Conservation (phyloP, 257 asterid species). For the Solanum clarkiae region DNA sequence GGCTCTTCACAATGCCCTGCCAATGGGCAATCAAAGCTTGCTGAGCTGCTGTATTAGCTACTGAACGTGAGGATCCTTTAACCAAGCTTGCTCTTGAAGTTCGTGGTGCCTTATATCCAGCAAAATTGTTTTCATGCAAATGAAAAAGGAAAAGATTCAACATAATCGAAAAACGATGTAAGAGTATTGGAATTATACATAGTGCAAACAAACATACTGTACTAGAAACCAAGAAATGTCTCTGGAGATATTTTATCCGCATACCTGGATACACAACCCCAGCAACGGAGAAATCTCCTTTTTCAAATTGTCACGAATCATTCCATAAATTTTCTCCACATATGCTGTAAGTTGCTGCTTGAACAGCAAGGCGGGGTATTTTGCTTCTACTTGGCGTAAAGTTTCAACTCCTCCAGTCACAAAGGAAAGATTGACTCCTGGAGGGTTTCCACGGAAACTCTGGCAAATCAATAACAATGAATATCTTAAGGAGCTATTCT, state of each 20-base stretch:
- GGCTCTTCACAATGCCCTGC: constrained; percentile 96
- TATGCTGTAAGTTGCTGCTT: constrained; percentile 99
- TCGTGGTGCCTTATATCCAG: constrained; percentile 68
- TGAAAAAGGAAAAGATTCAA: background rate
- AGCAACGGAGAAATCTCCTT: constrained; percentile 99
- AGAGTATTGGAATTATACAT: background rate
- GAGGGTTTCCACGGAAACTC: constrained; percentile 94
- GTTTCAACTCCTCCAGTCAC: constrained; percentile 78
- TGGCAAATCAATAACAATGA: constrained; percentile 11
- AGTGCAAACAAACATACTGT: background rate
- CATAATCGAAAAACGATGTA: background rate
- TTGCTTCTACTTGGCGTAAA: constrained; percentile 97
- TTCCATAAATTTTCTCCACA: constrained; percentile 94
- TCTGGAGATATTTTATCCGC: background rate
- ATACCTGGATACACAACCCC: constrained; percentile 96
- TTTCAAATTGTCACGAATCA: constrained; percentile 95
- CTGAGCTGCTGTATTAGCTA: constrained; percentile 76
- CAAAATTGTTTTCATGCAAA: background rate
- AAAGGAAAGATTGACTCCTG: constrained; percentile 68
- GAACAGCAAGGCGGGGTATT: constrained; percentile 97
- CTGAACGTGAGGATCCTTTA: constrained; percentile 91
- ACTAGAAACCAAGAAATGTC: background rate
- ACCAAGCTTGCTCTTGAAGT: constrained; percentile 98
- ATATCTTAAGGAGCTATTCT: background rate
- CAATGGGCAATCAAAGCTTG: constrained; percentile 96